These are phyloP conservation scores for Lentinula boryana DNA, from an alignment of 768 basidiomycete species.

Conservation along the genomic window DNA sequence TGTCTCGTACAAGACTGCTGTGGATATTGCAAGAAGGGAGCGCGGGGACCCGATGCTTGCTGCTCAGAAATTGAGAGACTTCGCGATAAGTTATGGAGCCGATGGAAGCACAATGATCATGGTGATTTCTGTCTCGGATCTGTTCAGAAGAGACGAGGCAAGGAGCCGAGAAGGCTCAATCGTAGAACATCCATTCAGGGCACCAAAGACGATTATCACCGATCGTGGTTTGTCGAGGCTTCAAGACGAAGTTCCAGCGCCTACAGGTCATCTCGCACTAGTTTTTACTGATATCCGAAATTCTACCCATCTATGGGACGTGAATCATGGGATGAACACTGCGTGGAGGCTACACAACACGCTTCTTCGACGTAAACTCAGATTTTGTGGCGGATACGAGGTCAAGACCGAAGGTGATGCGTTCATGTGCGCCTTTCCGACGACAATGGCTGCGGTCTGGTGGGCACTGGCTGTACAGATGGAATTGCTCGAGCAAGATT, in stretches of 20 bases:
- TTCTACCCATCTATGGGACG: conserved; percentile 95
- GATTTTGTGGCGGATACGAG: conserved; percentile 93
- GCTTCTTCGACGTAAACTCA: conserved; percentile 77
- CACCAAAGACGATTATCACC: conserved; percentile 40
- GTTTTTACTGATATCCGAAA: conserved; percentile 98
- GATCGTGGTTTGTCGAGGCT: conserved; percentile 61
- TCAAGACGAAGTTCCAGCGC: conserved; percentile 75
- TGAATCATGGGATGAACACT: conserved; percentile 89
- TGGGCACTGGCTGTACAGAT: conserved; percentile 88
- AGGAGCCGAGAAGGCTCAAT: conserved; percentile 29
- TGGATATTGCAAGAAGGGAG: conserved; percentile 86
- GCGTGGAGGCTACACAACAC: conserved; percentile 90
- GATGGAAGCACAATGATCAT: conserved; percentile 96
- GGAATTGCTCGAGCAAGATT: conserved; percentile 72
- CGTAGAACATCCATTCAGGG: conserved; percentile 31
- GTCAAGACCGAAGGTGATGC: conserved; percentile 99
- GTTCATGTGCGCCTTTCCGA: conserved; percentile 98
- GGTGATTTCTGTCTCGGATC: conserved; percentile 81
- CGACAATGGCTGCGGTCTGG: conserved; percentile 77
- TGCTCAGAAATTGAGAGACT: conserved; percentile 93
- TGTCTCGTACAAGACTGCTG: conserved; percentile 91
- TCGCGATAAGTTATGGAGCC: conserved; percentile 95
- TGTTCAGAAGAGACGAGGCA: conserved; percentile 42
- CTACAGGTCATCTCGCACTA: conserved; percentile 81
- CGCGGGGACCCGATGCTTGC: conserved; percentile 64